phyloP scores from a whole-genome alignment of 1,284 basidiomycete species.

The Trichosporon faecale region DNA sequence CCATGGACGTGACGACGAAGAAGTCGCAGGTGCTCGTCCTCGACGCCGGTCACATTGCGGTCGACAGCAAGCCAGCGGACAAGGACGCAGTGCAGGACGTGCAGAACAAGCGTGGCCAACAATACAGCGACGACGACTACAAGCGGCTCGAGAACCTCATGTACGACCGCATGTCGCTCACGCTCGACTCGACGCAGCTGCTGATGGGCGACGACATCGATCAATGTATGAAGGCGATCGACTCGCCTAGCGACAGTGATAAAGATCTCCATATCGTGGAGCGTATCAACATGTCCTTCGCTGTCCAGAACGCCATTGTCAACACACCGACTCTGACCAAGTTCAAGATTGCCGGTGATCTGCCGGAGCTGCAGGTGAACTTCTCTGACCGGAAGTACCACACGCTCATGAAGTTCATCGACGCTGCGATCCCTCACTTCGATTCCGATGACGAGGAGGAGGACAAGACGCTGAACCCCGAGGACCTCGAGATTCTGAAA shows the following conservation, averaged over 20 bases:
- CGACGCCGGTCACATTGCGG: conserved; percentile 94
- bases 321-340: conserved; percentile 78
- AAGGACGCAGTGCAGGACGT: conserved; percentile 77
- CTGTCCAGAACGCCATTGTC: conserved; percentile 91
- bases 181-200: conserved; percentile 85
- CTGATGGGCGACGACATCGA: conserved; percentile 83
- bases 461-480: conserved; percentile 8
- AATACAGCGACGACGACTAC: conserved; percentile 89
- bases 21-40: conserved; percentile 84
- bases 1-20: conserved; percentile 78
- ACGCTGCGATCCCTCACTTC: conserved; percentile 85
- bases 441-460: conserved; percentile 54
- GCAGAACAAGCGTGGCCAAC: conserved; percentile 76
- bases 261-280: conserved; percentile 84
- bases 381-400: conserved; percentile 94
- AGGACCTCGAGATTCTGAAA: background rate
- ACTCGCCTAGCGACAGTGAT: conserved; percentile 50
- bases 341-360: conserved; percentile 86
- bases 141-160: conserved; percentile 84
- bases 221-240: conserved; percentile 73
- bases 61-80: conserved; percentile 84
- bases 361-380: conserved; percentile 87
- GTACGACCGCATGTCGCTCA: conserved; percentile 90
- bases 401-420: conserved; percentile 86
- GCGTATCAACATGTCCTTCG: conserved; percentile 85